phyloP scores from a whole-genome alignment of 345 rosid species.

The Firmiana major region DNA sequence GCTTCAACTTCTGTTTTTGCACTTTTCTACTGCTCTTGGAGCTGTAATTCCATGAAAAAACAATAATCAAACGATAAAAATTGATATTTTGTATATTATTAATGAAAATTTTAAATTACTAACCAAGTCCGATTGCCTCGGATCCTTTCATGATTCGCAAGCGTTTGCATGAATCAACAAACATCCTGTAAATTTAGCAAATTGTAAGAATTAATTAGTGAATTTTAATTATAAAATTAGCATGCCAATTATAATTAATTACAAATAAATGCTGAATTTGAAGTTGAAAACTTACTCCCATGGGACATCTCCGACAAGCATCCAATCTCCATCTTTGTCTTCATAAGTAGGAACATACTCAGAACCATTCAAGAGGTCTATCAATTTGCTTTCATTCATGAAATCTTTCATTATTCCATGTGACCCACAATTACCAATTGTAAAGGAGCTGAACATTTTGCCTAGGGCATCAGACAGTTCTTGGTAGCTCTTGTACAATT shows the following conservation, averaged over 20 bases:
- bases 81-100: too few relatives aligned
- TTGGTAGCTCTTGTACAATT: conserved; percentile 62
- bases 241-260: too few relatives aligned
- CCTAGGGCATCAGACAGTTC: conserved; percentile 68
- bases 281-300: conserved; percentile 55
- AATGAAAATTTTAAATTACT: conserved; percentile 7
- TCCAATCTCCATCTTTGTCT: conserved; percentile 93
- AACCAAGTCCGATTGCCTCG: conserved; percentile 83
- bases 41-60: conserved; percentile 36
- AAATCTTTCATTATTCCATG: conserved; percentile 68
- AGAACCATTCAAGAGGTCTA: conserved; percentile 70
- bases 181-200: conserved; percentile 42
- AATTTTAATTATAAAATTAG: too few relatives aligned
- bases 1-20: conserved; percentile 74
- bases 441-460: conserved; percentile 85
- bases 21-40: conserved; percentile 70
- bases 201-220: not conserved
- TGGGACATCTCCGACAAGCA: conserved; percentile 94
- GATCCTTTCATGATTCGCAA: conserved; percentile 75
- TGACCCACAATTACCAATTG: conserved; percentile 69
- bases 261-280: not conserved
- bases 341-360: conserved; percentile 84
- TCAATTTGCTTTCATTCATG: conserved; percentile 77
- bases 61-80: too few relatives aligned
- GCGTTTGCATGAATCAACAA: conserved; percentile 76